Conservation (phyloP, 768 basidiomycete genomes). For the Hydnomerulius pinastri region DNA sequence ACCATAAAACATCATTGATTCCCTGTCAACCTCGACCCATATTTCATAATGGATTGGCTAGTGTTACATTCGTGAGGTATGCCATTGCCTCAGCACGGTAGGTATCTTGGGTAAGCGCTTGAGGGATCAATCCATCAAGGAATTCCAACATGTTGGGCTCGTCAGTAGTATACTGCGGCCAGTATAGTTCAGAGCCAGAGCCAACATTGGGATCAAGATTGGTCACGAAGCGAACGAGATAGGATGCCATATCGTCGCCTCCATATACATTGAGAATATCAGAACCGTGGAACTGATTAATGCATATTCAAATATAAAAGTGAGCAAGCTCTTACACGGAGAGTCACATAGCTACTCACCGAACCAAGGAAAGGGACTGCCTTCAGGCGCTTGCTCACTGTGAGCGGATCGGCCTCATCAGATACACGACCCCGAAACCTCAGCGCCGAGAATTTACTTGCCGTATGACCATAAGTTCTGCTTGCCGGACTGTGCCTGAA, state of each 20-base stretch:
- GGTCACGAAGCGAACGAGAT: slow-evolving; percentile 21
- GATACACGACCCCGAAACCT: no score
- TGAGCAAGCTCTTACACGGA: neutral
- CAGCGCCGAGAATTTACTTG: slow-evolving; percentile 2
- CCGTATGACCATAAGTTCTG: slow-evolving; percentile 41
- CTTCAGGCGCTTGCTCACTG: slow-evolving; percentile 51
- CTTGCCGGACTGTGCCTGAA: slow-evolving; percentile 38
- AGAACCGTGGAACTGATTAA: slow-evolving; percentile 40
- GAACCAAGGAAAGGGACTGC: slow-evolving; percentile 44
- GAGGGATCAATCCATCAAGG: slow-evolving; percentile 35
- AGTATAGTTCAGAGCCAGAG: slow-evolving; percentile 30
- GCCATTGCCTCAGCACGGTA: slow-evolving; percentile 42
- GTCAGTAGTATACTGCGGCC: slow-evolving; percentile 44
- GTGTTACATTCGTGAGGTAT: slow-evolving; percentile 24
- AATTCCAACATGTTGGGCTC: slow-evolving; percentile 43
- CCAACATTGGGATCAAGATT: slow-evolving; percentile 42
- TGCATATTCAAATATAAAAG: neutral
- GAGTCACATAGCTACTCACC: slow-evolving; percentile 24
- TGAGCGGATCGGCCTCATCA: no score
- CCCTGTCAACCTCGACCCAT: neutral
- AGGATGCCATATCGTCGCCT: slow-evolving; percentile 44
- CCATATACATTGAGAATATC: slow-evolving; percentile 46
- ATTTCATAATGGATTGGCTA: slow-evolving; percentile 8
- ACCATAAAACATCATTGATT: no score
- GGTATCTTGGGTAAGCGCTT: slow-evolving; percentile 43